Evolutionary conservation across 2,329 filamentous ascomycete genomes (phyloP).

Genomic region (Aspergillus pseudoviridinutans): DNA sequence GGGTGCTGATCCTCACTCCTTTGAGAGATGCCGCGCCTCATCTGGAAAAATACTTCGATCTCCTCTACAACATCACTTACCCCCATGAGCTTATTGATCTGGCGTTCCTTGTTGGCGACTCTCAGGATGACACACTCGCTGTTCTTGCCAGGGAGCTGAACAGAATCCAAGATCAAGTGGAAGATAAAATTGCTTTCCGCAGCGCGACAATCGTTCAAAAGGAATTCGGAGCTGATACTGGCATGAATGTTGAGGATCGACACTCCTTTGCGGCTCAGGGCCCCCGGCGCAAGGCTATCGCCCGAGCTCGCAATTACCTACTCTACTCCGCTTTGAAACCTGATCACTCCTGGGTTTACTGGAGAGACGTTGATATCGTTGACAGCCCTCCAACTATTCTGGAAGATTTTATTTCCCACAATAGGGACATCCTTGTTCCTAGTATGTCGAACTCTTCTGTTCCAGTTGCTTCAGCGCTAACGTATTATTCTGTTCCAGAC

Average conservation of each 20-base stretch:
- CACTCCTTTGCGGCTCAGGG: conserved; percentile 86
- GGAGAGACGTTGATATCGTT: conserved; percentile 94
- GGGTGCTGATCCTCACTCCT: conserved; percentile 86
- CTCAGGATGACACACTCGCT: conserved; percentile 85
- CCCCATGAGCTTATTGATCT: conserved; percentile 94
- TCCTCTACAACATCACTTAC: conserved; percentile 84
- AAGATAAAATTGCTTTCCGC: conserved; percentile 75
- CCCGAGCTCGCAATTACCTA: conserved; percentile 85
- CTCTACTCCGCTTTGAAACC: conserved; percentile 79
- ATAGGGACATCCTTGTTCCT: conserved; percentile 87
- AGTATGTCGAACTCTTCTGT: conserved; percentile 59
- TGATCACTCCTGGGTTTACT: conserved; percentile 98
- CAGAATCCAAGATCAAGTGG: conserved; percentile 73
- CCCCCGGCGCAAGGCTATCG: conserved; percentile 85
- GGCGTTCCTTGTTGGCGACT: conserved; percentile 90
- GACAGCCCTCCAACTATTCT: conserved; percentile 84
- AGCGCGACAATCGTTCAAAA: conserved; percentile 85
- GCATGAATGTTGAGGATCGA: conserved; percentile 75
- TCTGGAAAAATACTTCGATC: conserved; percentile 87
- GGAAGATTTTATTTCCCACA: conserved; percentile 92
- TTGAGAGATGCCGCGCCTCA: conserved; percentile 82
- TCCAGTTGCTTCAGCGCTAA: conserved; percentile 11
- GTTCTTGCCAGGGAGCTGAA: conserved; percentile 80
- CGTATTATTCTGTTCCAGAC: conserved; percentile 51
- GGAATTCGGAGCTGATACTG: conserved; percentile 73